Base-by-base conservation (phyloP, 768 basidiomycete genomes). In the Lactarius hatsudake region DNA sequence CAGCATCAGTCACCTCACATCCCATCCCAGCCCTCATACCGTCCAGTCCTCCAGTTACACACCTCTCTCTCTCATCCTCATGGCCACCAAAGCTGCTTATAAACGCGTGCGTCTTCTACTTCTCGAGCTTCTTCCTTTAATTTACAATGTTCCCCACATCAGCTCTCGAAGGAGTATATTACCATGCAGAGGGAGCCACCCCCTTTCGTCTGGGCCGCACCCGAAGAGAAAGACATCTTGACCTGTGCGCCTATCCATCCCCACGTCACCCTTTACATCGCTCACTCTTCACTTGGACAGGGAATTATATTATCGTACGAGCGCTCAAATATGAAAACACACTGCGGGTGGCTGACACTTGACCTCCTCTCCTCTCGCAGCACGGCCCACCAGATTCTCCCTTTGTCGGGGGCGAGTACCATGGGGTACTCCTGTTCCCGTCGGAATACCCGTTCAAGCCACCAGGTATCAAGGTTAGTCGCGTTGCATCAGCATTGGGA, bases 201-300 rank as follows among this genome's bases (percentile, higher is more conserved):
- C 1, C 96, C 96, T 67, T 98, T 95, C 77, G 89, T 98, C 26
- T 96, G 92, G 90, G 96, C 96, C 45, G 84, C 84, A 36, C 96
- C 96, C 17, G 95, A 97, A 73, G 96, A 98, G 84, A 95, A 95
- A 87, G 96, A 98, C 77, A 96, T 98, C 72, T 77, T 98, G 60
- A 94, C 86, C 63, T 98, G 95, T 97, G 76, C 78, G 94, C 83
- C 20, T 18, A 58, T 5, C 38, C 61, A 42, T 63, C 59, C 32
- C 26, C 9, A 38, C 45, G 20, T 48, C 34, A 34, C 38, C 38
- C 12, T 40, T 17, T 13, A 45, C 59, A 32, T 23, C 36, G 17
- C 56, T 69, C 28, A 56, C 26, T 12, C 62, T 17, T 61, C 51
- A 23, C 23, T 66, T 59, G 34, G 59, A 66, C 72, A 97, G 95